These are phyloP conservation scores for Penicillium thymicola DNA, from an alignment of 2,329 filamentous ascomycete species.

Conservation along the genomic window DNA sequence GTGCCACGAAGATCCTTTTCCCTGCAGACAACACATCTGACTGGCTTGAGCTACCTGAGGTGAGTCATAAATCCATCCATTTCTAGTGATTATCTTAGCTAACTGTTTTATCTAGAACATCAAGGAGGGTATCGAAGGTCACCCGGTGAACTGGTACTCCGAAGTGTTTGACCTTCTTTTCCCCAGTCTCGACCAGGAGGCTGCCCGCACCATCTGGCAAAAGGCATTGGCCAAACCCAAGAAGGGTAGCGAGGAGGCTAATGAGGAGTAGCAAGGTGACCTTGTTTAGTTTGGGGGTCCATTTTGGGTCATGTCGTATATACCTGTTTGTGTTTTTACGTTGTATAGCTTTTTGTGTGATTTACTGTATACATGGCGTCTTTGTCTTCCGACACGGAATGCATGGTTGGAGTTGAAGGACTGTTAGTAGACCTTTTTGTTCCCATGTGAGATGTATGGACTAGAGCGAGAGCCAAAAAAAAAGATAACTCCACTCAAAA, in stretches of 20 bases:
- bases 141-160: constrained; percentile 86
- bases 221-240: constrained; percentile 57
- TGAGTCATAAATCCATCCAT: constrained; percentile 51
- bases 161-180: constrained; percentile 94
- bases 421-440: constrained; percentile 11
- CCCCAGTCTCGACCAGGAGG: constrained; percentile 68
- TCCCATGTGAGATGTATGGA: constrained; percentile 7
- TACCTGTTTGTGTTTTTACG: constrained; percentile 11
- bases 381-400: constrained; percentile 26
- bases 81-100: constrained; percentile 14
- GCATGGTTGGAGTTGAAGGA: constrained; percentile 34
- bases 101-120: constrained; percentile 68
- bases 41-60: constrained; percentile 95
- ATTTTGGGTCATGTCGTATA: constrained; percentile 11
- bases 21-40: constrained; percentile 93
- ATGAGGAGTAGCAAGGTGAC: constrained; percentile 24
- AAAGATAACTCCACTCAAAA: constrained; percentile 13
- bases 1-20: constrained; percentile 91
- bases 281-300: constrained; percentile 9
- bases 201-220: constrained; percentile 71
- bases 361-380: constrained; percentile 32
- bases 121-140: constrained; percentile 91
- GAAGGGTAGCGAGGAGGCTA: constrained; percentile 37
- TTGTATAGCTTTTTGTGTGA: constrained; percentile 18
- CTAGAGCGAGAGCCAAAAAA: constrained; percentile 5